Percentiles rank a stretch among this genome's conserved stretches.
phyloP scores from a whole-genome alignment of 2,329 filamentous ascomycete genomes.

The Colletotrichum caudatum region DNA sequence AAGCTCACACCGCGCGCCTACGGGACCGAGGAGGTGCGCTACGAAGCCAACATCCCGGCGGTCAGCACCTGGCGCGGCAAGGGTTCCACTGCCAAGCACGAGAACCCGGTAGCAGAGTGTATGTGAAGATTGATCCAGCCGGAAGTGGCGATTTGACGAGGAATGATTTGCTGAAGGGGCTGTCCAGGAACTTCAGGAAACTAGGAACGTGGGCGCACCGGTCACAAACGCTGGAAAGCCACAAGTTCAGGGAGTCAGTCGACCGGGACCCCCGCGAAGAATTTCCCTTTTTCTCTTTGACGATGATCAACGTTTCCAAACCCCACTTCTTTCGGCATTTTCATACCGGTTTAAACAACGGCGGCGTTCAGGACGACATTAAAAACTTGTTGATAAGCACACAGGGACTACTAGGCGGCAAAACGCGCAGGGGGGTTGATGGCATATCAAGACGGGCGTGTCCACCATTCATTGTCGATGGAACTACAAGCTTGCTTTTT shows the following conservation, averaged over 20 bases:
- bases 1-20: constrained; percentile 96
- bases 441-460: constrained; percentile 24
- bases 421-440: constrained; percentile 20
- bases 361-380: constrained; percentile 32
- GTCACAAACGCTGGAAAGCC: background rate
- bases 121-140: constrained; percentile 12
- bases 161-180: constrained; percentile 21
- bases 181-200: constrained; percentile 7
- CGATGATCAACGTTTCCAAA: constrained; percentile 22
- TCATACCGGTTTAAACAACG: constrained; percentile 14
- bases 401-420: constrained; percentile 16
- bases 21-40: constrained; percentile 88
- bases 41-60: constrained; percentile 91
- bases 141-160: background rate
- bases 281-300: constrained; percentile 36
- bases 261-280: background rate
- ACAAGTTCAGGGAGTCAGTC: too few species aligned
- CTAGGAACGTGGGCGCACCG: background rate
- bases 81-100: constrained; percentile 91
- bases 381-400: constrained; percentile 15
- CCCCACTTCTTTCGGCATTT: constrained; percentile 22
- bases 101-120: constrained; percentile 64
- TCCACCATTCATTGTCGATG: constrained; percentile 20
- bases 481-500: constrained; percentile 23
- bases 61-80: constrained; percentile 97